Conservation (phyloP, 176 grass and related monocot genomes). For the Puya raimondii region DNA sequence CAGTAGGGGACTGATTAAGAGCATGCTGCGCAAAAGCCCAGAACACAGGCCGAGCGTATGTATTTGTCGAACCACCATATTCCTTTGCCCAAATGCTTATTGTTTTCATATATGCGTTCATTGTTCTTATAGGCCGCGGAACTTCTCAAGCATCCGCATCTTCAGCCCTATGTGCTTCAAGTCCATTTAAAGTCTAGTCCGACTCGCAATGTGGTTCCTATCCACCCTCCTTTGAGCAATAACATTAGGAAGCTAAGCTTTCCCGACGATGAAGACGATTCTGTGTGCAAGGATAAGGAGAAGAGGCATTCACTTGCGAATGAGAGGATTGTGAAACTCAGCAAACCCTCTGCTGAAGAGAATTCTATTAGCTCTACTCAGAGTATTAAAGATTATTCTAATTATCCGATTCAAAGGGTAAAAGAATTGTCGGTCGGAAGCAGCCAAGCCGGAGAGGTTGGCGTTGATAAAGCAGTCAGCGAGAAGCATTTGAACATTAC, state of each 20-base stretch:
- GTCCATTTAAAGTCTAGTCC: conserved; percentile 43
- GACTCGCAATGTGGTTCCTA: conserved; percentile 24
- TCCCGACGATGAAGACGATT: conserved; percentile 45
- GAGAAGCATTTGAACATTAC: conserved; percentile 28
- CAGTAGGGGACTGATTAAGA: conserved; percentile 88
- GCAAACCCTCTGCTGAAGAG: conserved; percentile 20
- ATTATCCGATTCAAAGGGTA: conserved; percentile 24
- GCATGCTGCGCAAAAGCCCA: conserved; percentile 82
- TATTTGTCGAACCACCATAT: conserved; percentile 4
- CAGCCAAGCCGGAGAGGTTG: conserved; percentile 35
- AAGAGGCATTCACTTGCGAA: conserved; percentile 53
- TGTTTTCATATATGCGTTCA: not conserved
- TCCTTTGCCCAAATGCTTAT: not conserved
- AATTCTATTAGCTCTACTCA: conserved; percentile 22
- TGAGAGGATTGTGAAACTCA: conserved; percentile 38
- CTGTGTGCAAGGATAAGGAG: conserved; percentile 35
- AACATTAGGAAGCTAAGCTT: conserved; percentile 20
- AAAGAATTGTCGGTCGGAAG: conserved; percentile 34
- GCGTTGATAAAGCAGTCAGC: conserved; percentile 30
- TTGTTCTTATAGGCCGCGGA: conserved; percentile 53
- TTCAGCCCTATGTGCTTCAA: conserved; percentile 62
- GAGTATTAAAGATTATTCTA: conserved; percentile 42
- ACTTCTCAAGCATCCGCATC: conserved; percentile 70
- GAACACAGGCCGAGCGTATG: conserved; percentile 94
- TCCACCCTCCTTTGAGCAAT: conserved; percentile 21